phyloP scores from a whole-genome alignment of 495 filamentous ascomycete species.

The Lasiosphaeria ovina region DNA sequence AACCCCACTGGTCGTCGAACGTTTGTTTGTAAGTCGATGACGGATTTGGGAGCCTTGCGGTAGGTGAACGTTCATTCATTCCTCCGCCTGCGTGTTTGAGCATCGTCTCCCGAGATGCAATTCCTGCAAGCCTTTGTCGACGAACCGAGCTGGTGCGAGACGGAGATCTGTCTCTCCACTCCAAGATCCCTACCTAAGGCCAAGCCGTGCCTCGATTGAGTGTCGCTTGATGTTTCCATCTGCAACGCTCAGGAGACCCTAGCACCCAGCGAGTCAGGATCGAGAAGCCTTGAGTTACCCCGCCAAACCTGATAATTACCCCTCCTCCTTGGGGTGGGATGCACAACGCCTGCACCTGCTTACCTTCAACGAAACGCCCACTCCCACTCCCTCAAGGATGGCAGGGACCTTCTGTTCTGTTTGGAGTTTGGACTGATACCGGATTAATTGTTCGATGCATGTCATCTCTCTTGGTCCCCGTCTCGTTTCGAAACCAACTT shows the following conservation, averaged over 20 bases:
- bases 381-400: neutral
- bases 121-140: neutral
- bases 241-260: constrained; percentile 10
- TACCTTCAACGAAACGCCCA: neutral
- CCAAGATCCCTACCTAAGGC: constrained; percentile 1
- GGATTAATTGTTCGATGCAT: constrained; percentile 3
- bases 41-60: too few species aligned
- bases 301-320: constrained; percentile 9
- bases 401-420: neutral
- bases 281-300: constrained; percentile 9
- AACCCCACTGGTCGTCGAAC: neutral
- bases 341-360: neutral
- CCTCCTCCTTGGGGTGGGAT: constrained; percentile 8
- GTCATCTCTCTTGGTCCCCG: neutral
- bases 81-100: too few species aligned
- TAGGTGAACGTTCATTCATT: too few species aligned
- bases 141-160: neutral
- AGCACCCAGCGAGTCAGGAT: constrained; percentile 12
- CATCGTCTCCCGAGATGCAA: neutral
- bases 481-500: neutral
- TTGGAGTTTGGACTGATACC: neutral
- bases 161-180: constrained; percentile 4
- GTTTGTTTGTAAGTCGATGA: too few species aligned
- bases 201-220: neutral
- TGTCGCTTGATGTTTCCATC: constrained; percentile 3